Conservation (phyloP, 2,329 filamentous ascomycete species). For the Colletotrichum acutatum region DNA sequence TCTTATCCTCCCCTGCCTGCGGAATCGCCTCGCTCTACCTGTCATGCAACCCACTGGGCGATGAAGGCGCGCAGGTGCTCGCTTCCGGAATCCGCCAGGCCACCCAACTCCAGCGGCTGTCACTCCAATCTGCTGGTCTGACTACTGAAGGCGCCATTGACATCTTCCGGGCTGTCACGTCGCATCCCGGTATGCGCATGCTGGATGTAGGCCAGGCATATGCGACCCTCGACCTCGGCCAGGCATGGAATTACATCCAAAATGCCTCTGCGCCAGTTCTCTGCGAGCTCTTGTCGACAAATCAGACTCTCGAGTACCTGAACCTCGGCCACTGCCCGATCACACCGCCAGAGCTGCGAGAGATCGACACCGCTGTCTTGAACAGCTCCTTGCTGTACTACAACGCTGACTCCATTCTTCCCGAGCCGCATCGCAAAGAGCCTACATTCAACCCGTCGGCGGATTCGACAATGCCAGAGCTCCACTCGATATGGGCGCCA, state of each 20-base stretch:
- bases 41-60: conserved; percentile 50
- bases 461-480: conserved; percentile 23
- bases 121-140: conserved; percentile 56
- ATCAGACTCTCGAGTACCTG: conserved; percentile 51
- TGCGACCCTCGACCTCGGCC: conserved; percentile 56
- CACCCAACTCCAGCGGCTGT: conserved; percentile 48
- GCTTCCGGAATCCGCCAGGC: conserved; percentile 45
- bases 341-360: conserved; percentile 42
- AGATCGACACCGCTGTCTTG: conserved; percentile 44
- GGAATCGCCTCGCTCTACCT: conserved; percentile 50
- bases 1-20: conserved; percentile 47
- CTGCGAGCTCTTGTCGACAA: conserved; percentile 45
- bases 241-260: conserved; percentile 60
- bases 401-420: conserved; percentile 49
- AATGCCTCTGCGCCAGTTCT: conserved; percentile 49
- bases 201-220: conserved; percentile 59
- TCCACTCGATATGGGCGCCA: conserved; percentile 5
- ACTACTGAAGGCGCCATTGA: conserved; percentile 50
- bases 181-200: conserved; percentile 48
- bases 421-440: conserved; percentile 38
- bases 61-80: conserved; percentile 44
- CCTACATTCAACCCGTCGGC: conserved; percentile 44
- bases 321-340: conserved; percentile 53
- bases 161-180: conserved; percentile 49
- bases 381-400: conserved; percentile 51